phyloP scores from a whole-genome alignment of 306 rosid species.

The Hippophae tibetana region DNA sequence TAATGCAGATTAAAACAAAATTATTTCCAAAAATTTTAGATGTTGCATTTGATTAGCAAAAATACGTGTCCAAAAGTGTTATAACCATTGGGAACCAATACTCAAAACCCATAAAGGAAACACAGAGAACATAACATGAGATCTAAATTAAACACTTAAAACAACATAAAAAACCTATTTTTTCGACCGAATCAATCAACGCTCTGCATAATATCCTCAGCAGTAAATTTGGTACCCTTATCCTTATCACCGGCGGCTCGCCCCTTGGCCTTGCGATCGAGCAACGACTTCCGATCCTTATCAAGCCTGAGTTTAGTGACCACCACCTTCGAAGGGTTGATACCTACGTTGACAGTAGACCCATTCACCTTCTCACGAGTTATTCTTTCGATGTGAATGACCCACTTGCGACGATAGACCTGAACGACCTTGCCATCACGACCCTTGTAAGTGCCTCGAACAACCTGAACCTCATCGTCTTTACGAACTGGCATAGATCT shows the following conservation, averaged over 20 bases:
- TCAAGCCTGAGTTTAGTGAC: constrained; percentile 76
- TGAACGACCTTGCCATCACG: constrained; percentile 88
- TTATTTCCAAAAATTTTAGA: too few relatives aligned
- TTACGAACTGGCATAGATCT: constrained; percentile 85
- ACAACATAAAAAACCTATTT: not conserved
- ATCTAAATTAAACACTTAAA: not conserved
- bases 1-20: too few relatives aligned
- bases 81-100: not conserved
- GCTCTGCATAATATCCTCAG: constrained; percentile 86
- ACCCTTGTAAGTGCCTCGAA: constrained; percentile 85
- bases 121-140: not conserved
- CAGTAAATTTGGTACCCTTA: constrained; percentile 86
- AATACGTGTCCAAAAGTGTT: too few relatives aligned
- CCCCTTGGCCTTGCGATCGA: constrained; percentile 93
- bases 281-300: constrained; percentile 78
- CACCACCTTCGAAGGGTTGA: constrained; percentile 69
- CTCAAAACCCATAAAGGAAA: constrained; percentile 12
- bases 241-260: constrained; percentile 96
- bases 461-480: constrained; percentile 88
- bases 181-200: constrained; percentile 38
- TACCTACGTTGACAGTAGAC: constrained; percentile 82
- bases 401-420: constrained; percentile 96
- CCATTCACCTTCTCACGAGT: constrained; percentile 96
- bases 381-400: constrained; percentile 83
- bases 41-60: too few relatives aligned